Base-by-base conservation (phyloP, 225 moss, liverwort and hornwort genomes). In the Pleurozium schreberi region DNA sequence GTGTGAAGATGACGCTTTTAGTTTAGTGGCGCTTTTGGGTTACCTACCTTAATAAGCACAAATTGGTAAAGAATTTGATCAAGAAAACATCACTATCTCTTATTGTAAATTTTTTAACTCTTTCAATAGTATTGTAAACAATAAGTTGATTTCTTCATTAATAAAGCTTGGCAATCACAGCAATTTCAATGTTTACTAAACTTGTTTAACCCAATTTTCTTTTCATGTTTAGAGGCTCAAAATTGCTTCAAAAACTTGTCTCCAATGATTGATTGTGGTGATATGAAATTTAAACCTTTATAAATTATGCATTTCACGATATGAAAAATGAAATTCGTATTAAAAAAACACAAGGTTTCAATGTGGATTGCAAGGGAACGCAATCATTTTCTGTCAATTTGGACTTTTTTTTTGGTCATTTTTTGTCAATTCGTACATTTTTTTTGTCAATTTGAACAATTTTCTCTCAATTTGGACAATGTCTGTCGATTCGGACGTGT, bases 311-410 rank as follows among this genome's bases (percentile, higher is more conserved):
- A 14, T 76, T 52, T 76, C 3, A 14, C 9, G 36, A 76, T 36
- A 52, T 14, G 3, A 52, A 22, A 5, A 52, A 36, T 52, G 22
- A 52, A 49, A 36, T 34, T 52, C 3, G 8, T 50, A 34, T 21
- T 3, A 52, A 34, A 65, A 71, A 34, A 52, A 75, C 3, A 75
- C 5, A 14, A 75, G 34, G 1, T 75, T 75, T 52, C 2, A 52
- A 21, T 8, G 2, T 34, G 0, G 4, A 34, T 14, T 10, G 53
- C 12, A n/a, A n/a, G n/a, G n/a, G n/a, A n/a, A n/a, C n/a, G n/a
- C n/a, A n/a, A n/a, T n/a, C n/a, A n/a, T n/a, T n/a, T n/a, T n/a
- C n/a, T n/a, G n/a, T n/a, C n/a, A n/a, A n/a, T n/a, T n/a, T n/a
- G n/a, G n/a, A n/a, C n/a, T n/a, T n/a, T n/a, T n/a, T n/a, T n/a